Conservation (phyloP, 2,329 filamentous ascomycete species). For the Ceratocystis harringtonii region DNA sequence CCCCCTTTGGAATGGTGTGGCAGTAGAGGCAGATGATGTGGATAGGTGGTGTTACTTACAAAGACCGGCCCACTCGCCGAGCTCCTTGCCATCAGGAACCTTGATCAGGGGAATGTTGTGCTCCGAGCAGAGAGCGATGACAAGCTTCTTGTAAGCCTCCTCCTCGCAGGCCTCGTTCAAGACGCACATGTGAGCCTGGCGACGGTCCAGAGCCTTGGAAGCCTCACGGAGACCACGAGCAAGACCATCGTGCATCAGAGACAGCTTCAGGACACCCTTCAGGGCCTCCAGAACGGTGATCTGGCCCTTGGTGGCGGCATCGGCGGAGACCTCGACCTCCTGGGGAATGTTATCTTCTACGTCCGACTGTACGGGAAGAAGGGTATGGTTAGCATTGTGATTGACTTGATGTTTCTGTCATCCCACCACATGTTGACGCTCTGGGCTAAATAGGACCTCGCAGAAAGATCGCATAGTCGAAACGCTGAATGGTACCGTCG, state of each 20-base stretch:
- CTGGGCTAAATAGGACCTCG: neutral
- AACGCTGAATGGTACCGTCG: neutral
- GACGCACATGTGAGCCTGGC: constrained; percentile 99
- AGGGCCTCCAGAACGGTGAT: constrained; percentile 98
- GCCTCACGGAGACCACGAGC: constrained; percentile 97
- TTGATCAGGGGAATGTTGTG: constrained; percentile 99
- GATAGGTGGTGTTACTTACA: constrained; percentile 45
- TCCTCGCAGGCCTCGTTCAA: constrained; percentile 99
- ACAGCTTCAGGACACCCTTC: constrained; percentile 96
- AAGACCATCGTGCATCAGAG: constrained; percentile 98
- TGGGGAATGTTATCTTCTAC: constrained; percentile 97
- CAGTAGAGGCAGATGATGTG: too few relatives aligned
- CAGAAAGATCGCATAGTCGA: neutral
- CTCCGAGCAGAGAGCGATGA: constrained; percentile 95
- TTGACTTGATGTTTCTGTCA: neutral
- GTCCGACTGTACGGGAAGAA: constrained; percentile 59
- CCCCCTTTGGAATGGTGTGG: too few relatives aligned
- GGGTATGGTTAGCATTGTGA: neutral
- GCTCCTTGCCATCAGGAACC: constrained; percentile 98
- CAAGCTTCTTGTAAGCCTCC: constrained; percentile 99
- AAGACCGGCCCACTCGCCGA: constrained; percentile 99
- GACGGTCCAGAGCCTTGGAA: constrained; percentile 94
- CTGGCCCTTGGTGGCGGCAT: constrained; percentile 73
- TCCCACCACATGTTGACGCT: neutral
- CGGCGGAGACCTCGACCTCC: constrained; percentile 93